phyloP scores from a whole-genome alignment of 495 filamentous ascomycete species.

The Aspergillus bridgeri region DNA sequence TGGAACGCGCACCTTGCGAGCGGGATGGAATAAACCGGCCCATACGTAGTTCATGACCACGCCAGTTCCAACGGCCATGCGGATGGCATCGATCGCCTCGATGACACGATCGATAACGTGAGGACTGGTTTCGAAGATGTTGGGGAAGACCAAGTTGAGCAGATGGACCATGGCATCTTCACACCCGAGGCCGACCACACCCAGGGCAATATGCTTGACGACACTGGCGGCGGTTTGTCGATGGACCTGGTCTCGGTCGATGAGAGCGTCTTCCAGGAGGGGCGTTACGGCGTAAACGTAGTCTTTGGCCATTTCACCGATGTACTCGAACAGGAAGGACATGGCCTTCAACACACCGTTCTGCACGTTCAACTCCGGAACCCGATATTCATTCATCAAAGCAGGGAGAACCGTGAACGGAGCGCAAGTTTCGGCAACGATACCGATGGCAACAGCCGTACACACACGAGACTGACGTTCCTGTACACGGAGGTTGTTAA shows the following conservation, averaged over 20 bases:
- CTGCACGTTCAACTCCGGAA: slow-evolving; percentile 97
- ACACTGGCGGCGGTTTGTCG: slow-evolving; percentile 94
- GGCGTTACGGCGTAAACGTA: slow-evolving; percentile 98
- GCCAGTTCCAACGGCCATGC: slow-evolving; percentile 89
- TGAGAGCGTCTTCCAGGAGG: slow-evolving; percentile 94
- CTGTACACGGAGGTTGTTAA: slow-evolving; percentile 95
- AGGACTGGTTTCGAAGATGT: slow-evolving; percentile 96
- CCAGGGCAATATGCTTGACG: slow-evolving; percentile 95
- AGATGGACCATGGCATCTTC: slow-evolving; percentile 99
- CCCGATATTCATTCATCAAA: slow-evolving; percentile 99
- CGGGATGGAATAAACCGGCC: slow-evolving; percentile 96
- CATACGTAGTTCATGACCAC: slow-evolving; percentile 95
- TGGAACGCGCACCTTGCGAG: slow-evolving; percentile 85
- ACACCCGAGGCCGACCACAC: slow-evolving; percentile 94
- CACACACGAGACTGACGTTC: slow-evolving; percentile 98
- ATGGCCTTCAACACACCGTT: slow-evolving; percentile 97
- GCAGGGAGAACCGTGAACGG: slow-evolving; percentile 99
- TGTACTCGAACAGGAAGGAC: slow-evolving; percentile 98
- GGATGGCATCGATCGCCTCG: slow-evolving; percentile 94
- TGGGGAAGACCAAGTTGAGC: slow-evolving; percentile 92
- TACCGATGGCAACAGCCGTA: slow-evolving; percentile 97
- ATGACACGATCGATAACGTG: slow-evolving; percentile 98
- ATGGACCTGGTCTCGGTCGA: slow-evolving; percentile 98
- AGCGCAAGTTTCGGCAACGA: slow-evolving; percentile 99
- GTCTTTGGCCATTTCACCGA: slow-evolving; percentile 99